These are phyloP conservation scores for Colletotrichum acutatum DNA, from an alignment of 2,329 filamentous ascomycete genomes.

Conservation along the genomic window DNA sequence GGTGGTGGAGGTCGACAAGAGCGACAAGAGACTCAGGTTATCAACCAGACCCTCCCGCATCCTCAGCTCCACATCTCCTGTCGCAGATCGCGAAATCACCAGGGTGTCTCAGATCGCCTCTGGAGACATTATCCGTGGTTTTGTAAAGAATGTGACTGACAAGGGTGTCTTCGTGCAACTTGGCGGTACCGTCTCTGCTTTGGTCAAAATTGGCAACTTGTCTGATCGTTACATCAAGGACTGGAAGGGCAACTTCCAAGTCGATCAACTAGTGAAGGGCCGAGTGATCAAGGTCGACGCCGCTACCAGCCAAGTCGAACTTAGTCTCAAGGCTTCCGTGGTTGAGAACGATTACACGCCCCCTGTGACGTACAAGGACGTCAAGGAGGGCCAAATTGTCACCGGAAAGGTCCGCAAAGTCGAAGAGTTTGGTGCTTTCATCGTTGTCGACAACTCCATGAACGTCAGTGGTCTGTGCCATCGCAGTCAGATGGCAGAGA, in stretches of 20 bases:
- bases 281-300: conserved; percentile 80
- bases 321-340: conserved; percentile 88
- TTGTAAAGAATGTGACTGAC: conserved; percentile 89
- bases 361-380: conserved; percentile 78
- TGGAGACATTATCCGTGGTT: conserved; percentile 87
- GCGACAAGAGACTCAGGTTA: conserved; percentile 86
- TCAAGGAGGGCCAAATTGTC: conserved; percentile 82
- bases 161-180: conserved; percentile 90
- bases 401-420: conserved; percentile 94
- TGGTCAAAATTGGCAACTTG: conserved; percentile 87
- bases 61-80: conserved; percentile 82
- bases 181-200: conserved; percentile 82
- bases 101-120: conserved; percentile 76
- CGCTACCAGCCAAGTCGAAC: conserved; percentile 77
- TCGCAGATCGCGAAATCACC: conserved; percentile 84
- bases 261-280: conserved; percentile 91
- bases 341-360: conserved; percentile 83
- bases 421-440: conserved; percentile 94
- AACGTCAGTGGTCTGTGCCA: conserved; percentile 96
- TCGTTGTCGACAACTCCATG: conserved; percentile 85
- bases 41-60: conserved; percentile 90
- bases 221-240: conserved; percentile 94
- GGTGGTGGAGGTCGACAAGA: conserved; percentile 80
- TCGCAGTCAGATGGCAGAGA: conserved; percentile 90
- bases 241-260: conserved; percentile 89